A percentile compares a stretch with the other conserved stretches of the same genome.
phyloP scores from a whole-genome alignment of 2,329 filamentous ascomycete species.

The Xylaria digitata region DNA sequence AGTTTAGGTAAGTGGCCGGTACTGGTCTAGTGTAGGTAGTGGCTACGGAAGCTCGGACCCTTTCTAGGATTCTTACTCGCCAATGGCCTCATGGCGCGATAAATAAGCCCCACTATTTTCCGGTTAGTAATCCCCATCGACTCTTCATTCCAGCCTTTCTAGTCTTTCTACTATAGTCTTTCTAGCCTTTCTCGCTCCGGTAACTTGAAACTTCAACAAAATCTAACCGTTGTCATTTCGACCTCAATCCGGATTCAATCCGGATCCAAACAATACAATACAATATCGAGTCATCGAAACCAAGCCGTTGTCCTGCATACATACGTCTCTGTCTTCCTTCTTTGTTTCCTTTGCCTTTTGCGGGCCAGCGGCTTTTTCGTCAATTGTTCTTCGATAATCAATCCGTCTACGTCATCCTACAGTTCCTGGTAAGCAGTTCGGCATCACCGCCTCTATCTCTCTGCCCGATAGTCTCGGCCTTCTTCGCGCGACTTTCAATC shows the following conservation, averaged over 20 bases:
- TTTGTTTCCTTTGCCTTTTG: too few relatives aligned
- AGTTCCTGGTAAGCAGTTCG: conserved; percentile 27
- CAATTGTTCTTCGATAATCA: background rate
- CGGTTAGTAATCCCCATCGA: conserved; percentile 9
- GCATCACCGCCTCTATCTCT: conserved; percentile 37
- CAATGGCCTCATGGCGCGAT: conserved; percentile 34
- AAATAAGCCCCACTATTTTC: conserved; percentile 23
- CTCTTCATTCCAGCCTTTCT: conserved; percentile 2
- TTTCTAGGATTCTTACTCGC: conserved; percentile 35
- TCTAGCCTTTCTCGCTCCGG: conserved; percentile 3
- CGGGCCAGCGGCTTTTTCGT: background rate
- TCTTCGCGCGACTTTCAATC: conserved; percentile 37
- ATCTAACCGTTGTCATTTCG: conserved; percentile 14
- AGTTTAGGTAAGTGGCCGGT: too few relatives aligned
- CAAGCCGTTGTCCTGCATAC: background rate
- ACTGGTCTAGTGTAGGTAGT: conserved; percentile 1
- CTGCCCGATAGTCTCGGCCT: conserved; percentile 36
- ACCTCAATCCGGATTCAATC: conserved; percentile 6
- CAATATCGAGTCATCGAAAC: background rate
- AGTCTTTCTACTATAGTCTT: background rate
- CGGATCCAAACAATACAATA: background rate
- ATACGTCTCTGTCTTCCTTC: background rate
- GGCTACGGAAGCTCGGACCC: conserved; percentile 29
- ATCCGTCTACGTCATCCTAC: conserved; percentile 21
- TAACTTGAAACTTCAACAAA: conserved; percentile 22